Percentiles rank a stretch among this genome's conserved stretches.
Evolutionary conservation across 2,329 filamentous ascomycete species (phyloP).

Genomic region (Fusarium sp.): DNA sequence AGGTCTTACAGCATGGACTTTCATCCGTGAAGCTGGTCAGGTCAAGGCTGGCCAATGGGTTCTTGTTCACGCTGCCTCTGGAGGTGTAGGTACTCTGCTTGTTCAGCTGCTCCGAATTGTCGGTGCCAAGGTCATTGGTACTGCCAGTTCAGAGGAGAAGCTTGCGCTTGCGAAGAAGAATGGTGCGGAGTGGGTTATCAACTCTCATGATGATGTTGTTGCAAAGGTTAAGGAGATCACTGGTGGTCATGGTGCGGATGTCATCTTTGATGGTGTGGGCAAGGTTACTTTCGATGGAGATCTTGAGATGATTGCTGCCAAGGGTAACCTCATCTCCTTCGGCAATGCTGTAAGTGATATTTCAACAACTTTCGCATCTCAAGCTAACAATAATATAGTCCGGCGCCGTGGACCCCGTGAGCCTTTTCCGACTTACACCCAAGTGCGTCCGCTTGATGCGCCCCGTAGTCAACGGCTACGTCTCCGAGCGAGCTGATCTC

Average conservation of each 20-base stretch:
- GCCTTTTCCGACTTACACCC: slow-evolving; percentile 63
- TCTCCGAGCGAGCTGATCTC: slow-evolving; percentile 75
- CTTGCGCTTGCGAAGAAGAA: slow-evolving; percentile 72
- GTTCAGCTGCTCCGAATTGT: slow-evolving; percentile 77
- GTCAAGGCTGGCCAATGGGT: slow-evolving; percentile 83
- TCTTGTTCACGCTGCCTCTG: slow-evolving; percentile 86
- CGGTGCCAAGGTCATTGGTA: slow-evolving; percentile 83
- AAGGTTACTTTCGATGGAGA: slow-evolving; percentile 85
- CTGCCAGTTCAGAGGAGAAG: slow-evolving; percentile 79
- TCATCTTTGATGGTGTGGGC: slow-evolving; percentile 87
- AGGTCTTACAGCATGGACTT: slow-evolving; percentile 82
- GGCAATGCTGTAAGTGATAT: slow-evolving; percentile 74
- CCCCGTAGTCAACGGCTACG: slow-evolving; percentile 78
- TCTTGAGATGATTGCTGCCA: slow-evolving; percentile 77
- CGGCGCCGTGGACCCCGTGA: slow-evolving; percentile 78
- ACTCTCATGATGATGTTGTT: slow-evolving; percentile 71
- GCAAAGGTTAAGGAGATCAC: slow-evolving; percentile 75
- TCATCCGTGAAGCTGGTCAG: slow-evolving; percentile 79
- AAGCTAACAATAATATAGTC: slow-evolving; percentile 50
- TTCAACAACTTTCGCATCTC: not conserved
- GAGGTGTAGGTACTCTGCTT: slow-evolving; percentile 80
- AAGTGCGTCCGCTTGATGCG: slow-evolving; percentile 84
- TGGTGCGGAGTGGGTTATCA: slow-evolving; percentile 77
- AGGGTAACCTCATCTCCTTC: slow-evolving; percentile 81
- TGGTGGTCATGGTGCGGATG: slow-evolving; percentile 75